phyloP scores from a whole-genome alignment of 2,329 filamentous ascomycete species.

The Furcasterigmium furcatum region DNA sequence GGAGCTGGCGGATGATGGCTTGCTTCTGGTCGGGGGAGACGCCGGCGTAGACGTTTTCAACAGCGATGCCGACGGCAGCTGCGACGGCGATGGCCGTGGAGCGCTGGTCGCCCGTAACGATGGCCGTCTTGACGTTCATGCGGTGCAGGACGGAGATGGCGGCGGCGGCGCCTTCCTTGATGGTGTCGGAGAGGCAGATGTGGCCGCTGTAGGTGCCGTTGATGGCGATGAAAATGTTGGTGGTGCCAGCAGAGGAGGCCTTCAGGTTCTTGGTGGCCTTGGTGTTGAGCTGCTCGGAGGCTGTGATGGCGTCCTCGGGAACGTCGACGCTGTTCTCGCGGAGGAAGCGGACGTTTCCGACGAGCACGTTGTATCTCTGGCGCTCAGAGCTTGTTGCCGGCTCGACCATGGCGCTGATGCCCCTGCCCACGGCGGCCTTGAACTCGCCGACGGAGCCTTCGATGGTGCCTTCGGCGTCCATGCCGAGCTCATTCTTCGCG shows the following conservation, averaged over 20 bases:
- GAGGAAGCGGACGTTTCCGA: conserved; percentile 81
- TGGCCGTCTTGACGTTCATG: conserved; percentile 83
- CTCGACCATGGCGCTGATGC: conserved; percentile 79
- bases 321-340: conserved; percentile 66
- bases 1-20: conserved; percentile 73
- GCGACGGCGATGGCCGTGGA: conserved; percentile 84
- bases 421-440: conserved; percentile 76
- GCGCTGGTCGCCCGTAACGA: conserved; percentile 90
- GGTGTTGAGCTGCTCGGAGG: conserved; percentile 56
- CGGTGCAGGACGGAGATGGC: conserved; percentile 77
- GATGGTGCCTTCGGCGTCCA: conserved; percentile 69
- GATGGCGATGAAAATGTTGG: conserved; percentile 88
- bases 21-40: conserved; percentile 91
- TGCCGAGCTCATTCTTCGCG: conserved; percentile 71
- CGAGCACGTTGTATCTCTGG: conserved; percentile 71
- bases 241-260: conserved; percentile 63
- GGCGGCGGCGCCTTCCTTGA: conserved; percentile 83
- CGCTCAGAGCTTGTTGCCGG: conserved; percentile 67
- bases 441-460: conserved; percentile 87
- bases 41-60: conserved; percentile 76
- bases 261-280: conserved; percentile 35
- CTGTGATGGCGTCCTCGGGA: conserved; percentile 59
- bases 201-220: conserved; percentile 77
- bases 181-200: conserved; percentile 80
- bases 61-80: conserved; percentile 73